A percentile compares a stretch with the other conserved stretches of the same genome.
phyloP scores from a whole-genome alignment of 441 rosid genomes.

The Corymbia citriodora region DNA sequence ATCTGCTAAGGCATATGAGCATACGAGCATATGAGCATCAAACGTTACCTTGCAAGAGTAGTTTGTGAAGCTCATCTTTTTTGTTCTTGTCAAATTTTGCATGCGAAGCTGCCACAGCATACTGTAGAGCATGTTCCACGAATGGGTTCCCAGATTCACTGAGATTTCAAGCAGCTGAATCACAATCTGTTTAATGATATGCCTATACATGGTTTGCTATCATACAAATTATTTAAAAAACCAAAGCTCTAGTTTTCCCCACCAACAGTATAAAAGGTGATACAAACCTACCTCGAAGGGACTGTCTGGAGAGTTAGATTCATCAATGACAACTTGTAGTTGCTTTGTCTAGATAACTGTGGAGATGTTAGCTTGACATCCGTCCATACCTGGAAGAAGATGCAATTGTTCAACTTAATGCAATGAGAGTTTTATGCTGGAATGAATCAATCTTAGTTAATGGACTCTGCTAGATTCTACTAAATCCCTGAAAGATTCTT shows the following conservation, averaged over 20 bases:
- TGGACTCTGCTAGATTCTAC: neutral
- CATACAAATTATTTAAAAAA: neutral
- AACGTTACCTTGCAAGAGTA: conserved; percentile 73
- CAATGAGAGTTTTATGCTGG: neutral
- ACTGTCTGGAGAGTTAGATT: conserved; percentile 52
- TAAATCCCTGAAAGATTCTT: neutral
- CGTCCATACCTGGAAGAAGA: conserved; percentile 53
- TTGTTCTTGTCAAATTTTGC: conserved; percentile 40
- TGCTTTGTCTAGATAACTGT: conserved; percentile 85
- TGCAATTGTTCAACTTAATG: neutral
- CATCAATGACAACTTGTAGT: conserved; percentile 66
- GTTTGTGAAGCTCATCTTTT: conserved; percentile 50
- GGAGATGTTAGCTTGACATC: conserved; percentile 94
- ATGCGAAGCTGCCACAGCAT: conserved; percentile 79
- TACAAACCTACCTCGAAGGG: conserved; percentile 61
- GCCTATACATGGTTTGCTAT: neutral
- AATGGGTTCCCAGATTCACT: conserved; percentile 88
- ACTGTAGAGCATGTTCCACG: conserved; percentile 81
- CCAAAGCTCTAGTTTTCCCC: neutral
- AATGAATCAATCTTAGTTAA: neutral
- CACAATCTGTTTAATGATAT: neutral
- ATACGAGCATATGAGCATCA: neutral
- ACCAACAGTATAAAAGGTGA: neutral
- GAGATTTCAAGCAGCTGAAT: conserved; percentile 7
- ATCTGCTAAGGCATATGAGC: neutral